Evolutionary conservation across 306 rosid species (phyloP), one percentile per base, ranked within the genome.

Genomic region (Hippophae rhamnoides): DNA sequence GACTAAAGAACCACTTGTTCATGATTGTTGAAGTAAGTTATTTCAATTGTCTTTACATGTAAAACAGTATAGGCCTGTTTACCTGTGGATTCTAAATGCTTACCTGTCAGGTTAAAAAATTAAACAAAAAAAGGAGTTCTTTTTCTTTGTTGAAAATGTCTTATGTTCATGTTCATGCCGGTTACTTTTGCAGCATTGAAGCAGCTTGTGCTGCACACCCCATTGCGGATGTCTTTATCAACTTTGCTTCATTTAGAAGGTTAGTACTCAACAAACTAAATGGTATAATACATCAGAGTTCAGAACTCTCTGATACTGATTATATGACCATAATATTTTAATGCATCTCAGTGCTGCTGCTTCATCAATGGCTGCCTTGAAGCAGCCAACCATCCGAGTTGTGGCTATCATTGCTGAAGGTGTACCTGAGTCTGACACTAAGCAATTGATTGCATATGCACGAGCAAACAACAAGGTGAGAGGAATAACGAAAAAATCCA

Each of bases 321-420:
- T 49, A 10, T 54, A 14, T 59, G 50, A 70, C 60, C 55, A 60
- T 56, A 54, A 58, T 69, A 8, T 52, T 47, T 54, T 69, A 67
- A 63, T 66, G 43, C 42, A 52, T 62, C 82, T 65, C 76, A 93
- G 99, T 82, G 95, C 99, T 67, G 94, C 99, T 27, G 95, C 99
- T 66, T 93, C 99, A 61, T 93, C 99, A 54, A 56, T 93, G 77
- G 8, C 90, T 47, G 97, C 99, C 68, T 65, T 89, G 76, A 93
- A 86, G 83, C 99, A 89, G 68, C 90, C 95, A 61, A 93, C 99
- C 67, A 74, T 93, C 71, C 82, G 97, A 81, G 97, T 89, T 64
- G 87, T 76, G 73, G 99, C 99, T 62, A 84, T 89, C 79, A 93
- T 93, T 69, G 99, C 95, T 66, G 99, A 93, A 79, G 99, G 97